Percentiles rank a stretch among this genome's conserved stretches.
Conservation (phyloP, 1,139 yeast genomes). For the Zygoascus hellenicus region DNA sequence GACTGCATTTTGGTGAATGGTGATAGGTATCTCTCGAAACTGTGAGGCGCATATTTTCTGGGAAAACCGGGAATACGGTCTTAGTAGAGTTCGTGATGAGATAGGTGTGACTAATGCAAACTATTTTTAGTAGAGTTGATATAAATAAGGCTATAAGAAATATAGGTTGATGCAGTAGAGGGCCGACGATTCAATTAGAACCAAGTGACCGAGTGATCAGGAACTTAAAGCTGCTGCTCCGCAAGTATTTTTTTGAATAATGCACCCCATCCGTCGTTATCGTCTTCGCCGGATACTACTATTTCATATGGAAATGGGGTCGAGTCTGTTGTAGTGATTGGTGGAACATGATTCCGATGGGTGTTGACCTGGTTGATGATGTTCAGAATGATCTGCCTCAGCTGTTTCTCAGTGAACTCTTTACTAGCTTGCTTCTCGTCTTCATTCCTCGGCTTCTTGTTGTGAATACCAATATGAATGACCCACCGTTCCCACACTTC, state of each 20-base stretch:
- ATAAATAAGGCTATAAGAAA: background rate
- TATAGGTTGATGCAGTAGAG: background rate
- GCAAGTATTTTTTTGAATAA: constrained; percentile 32
- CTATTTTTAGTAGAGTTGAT: background rate
- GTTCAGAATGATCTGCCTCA: constrained; percentile 42
- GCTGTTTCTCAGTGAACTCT: constrained; percentile 24
- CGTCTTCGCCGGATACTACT: constrained; percentile 25
- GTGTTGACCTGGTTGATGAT: constrained; percentile 49
- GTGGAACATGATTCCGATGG: constrained; percentile 65
- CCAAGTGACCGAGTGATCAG: background rate
- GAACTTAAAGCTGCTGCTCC: background rate
- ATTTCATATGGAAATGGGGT: constrained; percentile 62
- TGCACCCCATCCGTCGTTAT: constrained; percentile 30
- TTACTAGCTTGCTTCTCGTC: constrained; percentile 18
- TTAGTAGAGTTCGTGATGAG: background rate
- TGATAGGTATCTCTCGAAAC: constrained; percentile 43
- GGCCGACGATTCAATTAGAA: background rate
- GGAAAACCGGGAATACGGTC: too few relatives aligned
- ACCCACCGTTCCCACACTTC: constrained; percentile 48
- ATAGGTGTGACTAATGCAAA: background rate
- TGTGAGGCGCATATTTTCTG: constrained; percentile 16
- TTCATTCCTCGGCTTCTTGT: constrained; percentile 19
- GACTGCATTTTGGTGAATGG: constrained; percentile 73
- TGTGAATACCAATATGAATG: constrained; percentile 32
- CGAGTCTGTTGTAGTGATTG: constrained; percentile 59